A percentile compares a stretch with the other conserved stretches of the same genome.
Evolutionary conservation across 768 basidiomycete genomes (phyloP).

Genomic region (Lepiota venenata): DNA sequence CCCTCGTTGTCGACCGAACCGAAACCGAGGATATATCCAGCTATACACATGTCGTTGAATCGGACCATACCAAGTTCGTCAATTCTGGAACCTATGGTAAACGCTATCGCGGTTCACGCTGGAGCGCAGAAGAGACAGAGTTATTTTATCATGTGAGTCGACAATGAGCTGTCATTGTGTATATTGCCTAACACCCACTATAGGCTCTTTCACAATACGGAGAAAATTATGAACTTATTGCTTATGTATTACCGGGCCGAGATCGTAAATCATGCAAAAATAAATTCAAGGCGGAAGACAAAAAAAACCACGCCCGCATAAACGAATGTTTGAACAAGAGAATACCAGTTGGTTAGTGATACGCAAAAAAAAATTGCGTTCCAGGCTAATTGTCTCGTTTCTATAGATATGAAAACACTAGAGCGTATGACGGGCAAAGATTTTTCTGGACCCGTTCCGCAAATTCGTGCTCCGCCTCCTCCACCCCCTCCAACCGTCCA

Average conservation of each 20-base stretch:
- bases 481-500: constrained; percentile 27
- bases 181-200: constrained; percentile 12
- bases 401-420: constrained; percentile 65
- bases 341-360: constrained; percentile 68
- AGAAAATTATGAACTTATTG: constrained; percentile 91
- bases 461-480: constrained; percentile 47
- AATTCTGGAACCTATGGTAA: constrained; percentile 83
- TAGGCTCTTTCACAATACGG: constrained; percentile 90
- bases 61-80: constrained; percentile 80
- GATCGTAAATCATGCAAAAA: constrained; percentile 89
- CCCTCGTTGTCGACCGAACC: constrained; percentile 73
- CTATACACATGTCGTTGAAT: constrained; percentile 79
- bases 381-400: background rate
- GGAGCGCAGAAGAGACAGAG: constrained; percentile 90
- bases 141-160: constrained; percentile 75
- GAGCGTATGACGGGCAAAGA: constrained; percentile 83
- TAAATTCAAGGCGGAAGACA: constrained; percentile 91
- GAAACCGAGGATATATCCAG: constrained; percentile 64
- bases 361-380: background rate
- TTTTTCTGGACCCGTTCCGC: constrained; percentile 77
- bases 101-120: constrained; percentile 77
- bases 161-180: background rate
- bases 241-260: constrained; percentile 78
- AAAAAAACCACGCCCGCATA: constrained; percentile 72
- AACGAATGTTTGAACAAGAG: constrained; percentile 72